phyloP scores from a whole-genome alignment of 352 stramenopile species.

The Globisporangium heterothallicum region DNA sequence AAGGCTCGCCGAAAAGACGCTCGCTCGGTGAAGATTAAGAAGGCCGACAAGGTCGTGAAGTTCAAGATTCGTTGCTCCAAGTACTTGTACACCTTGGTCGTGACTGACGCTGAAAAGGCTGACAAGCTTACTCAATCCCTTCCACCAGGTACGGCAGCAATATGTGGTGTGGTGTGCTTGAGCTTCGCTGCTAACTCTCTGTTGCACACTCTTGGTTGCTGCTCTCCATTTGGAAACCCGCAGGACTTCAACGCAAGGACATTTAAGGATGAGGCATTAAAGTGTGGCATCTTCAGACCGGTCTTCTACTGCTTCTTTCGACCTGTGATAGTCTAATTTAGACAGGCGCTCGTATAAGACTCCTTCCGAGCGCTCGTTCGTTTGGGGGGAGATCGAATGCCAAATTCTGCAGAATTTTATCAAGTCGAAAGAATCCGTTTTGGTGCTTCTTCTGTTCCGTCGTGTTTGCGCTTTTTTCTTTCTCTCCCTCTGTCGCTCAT shows the following conservation, averaged over 20 bases:
- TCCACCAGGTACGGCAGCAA: slow-evolving; percentile 84
- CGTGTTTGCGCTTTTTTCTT: not conserved
- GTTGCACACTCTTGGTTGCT: not conserved
- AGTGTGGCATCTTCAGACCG: slow-evolving; percentile 65
- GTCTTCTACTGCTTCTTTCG: slow-evolving; percentile 66
- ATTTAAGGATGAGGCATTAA: slow-evolving; percentile 67
- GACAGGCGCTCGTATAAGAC: slow-evolving; percentile 3
- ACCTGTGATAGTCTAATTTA: slow-evolving; percentile 4
- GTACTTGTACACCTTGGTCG: slow-evolving; percentile 98
- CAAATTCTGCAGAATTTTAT: slow-evolving; percentile 13
- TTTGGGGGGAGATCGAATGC: slow-evolving; percentile 1
- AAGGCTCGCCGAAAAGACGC: slow-evolving; percentile 97
- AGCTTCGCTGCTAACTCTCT: not conserved
- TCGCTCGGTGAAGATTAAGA: slow-evolving; percentile 99
- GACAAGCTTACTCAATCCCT: slow-evolving; percentile 99
- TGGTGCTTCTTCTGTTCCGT: slow-evolving; percentile 12
- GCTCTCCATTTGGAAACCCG: not conserved
- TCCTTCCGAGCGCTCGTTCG: not conserved
- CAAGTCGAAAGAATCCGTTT: slow-evolving; percentile 15
- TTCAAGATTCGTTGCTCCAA: slow-evolving; percentile 99
- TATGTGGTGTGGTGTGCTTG: not conserved
- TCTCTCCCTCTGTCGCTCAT: not conserved
- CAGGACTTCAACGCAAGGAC: slow-evolving; percentile 90
- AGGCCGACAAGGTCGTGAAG: slow-evolving; percentile 96
- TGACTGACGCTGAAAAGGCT: slow-evolving; percentile 98